Percentiles rank a stretch among this genome's conserved stretches.
Evolutionary conservation across 148 eudicot species (phyloP).

Genomic region (Spergularia bocconei): DNA sequence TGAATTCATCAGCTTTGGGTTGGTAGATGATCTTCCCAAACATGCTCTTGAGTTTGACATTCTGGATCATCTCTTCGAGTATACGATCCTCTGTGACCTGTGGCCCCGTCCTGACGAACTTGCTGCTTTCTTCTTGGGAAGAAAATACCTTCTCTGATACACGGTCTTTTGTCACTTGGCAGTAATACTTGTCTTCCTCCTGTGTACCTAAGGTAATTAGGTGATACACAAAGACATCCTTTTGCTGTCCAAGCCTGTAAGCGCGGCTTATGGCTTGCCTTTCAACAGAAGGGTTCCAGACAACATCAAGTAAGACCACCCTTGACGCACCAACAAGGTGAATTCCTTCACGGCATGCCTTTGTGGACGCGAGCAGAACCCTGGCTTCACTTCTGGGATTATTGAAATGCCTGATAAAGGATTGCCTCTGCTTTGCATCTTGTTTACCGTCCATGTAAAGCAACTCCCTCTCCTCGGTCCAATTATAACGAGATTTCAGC

Average conservation of each 20-base stretch:
- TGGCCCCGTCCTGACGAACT: slow-evolving; percentile 2
- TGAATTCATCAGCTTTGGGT: slow-evolving; percentile 43
- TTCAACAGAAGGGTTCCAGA: slow-evolving; percentile 81
- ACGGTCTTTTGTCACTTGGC: slow-evolving; percentile 54
- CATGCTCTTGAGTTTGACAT: slow-evolving; percentile 35
- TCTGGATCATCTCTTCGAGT: slow-evolving; percentile 49
- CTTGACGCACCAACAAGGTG: slow-evolving; percentile 78
- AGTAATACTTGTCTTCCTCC: slow-evolving; percentile 47
- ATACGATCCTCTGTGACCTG: slow-evolving; percentile 46
- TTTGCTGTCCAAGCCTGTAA: slow-evolving; percentile 70
- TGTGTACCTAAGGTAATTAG: slow-evolving; percentile 46
- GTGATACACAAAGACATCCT: slow-evolving; percentile 57
- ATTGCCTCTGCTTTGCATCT: slow-evolving; percentile 39
- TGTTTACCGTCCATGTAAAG: slow-evolving; percentile 50
- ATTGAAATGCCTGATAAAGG: slow-evolving; percentile 46
- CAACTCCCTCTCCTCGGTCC: slow-evolving; percentile 49
- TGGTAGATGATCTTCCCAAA: slow-evolving; percentile 48
- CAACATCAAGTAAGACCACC: slow-evolving; percentile 69
- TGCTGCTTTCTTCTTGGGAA: slow-evolving; percentile 23
- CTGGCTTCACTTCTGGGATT: slow-evolving; percentile 48
- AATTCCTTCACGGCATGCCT: slow-evolving; percentile 78
- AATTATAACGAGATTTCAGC: slow-evolving; percentile 31
- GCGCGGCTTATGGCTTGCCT: slow-evolving; percentile 87
- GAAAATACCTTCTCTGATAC: slow-evolving; percentile 62
- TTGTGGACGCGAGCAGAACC: slow-evolving; percentile 74